A percentile compares a stretch with the other conserved stretches of the same genome.
phyloP scores from a whole-genome alignment of 2,329 filamentous ascomycete genomes.

The Pochonia chlamydosporia region DNA sequence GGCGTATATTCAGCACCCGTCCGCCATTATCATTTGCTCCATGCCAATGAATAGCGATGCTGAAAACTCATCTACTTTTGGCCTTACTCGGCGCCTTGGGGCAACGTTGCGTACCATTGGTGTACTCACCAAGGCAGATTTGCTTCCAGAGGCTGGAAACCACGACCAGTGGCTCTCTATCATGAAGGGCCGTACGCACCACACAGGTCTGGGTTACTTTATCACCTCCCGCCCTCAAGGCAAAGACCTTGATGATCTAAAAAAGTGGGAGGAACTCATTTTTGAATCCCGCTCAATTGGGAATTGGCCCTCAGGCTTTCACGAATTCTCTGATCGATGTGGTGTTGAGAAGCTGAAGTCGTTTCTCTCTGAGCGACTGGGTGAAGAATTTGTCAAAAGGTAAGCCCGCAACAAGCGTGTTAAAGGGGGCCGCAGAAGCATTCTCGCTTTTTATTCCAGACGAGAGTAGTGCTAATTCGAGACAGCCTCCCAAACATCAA shows the following conservation, averaged over 20 bases:
- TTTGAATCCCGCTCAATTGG: constrained; percentile 36
- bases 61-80: constrained; percentile 66
- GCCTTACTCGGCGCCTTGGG: constrained; percentile 51
- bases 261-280: constrained; percentile 45
- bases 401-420: constrained; percentile 17
- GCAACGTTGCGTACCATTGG: constrained; percentile 60
- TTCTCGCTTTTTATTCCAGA: background rate
- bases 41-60: constrained; percentile 74
- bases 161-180: constrained; percentile 56
- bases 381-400: constrained; percentile 48
- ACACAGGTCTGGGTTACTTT: constrained; percentile 70
- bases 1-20: constrained; percentile 62
- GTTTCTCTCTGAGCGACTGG: constrained; percentile 47
- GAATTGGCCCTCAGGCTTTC: constrained; percentile 45
- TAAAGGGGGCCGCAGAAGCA: background rate
- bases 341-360: constrained; percentile 48
- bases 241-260: constrained; percentile 46
- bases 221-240: constrained; percentile 63
- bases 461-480: constrained; percentile 12
- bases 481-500: constrained; percentile 46
- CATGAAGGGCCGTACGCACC: constrained; percentile 55
- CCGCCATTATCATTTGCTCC: constrained; percentile 71
- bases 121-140: constrained; percentile 81
- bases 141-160: constrained; percentile 48
- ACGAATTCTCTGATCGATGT: constrained; percentile 40